Evolutionary conservation across 2,329 filamentous ascomycete species (phyloP).

Genomic region (Talaromyces sp.): DNA sequence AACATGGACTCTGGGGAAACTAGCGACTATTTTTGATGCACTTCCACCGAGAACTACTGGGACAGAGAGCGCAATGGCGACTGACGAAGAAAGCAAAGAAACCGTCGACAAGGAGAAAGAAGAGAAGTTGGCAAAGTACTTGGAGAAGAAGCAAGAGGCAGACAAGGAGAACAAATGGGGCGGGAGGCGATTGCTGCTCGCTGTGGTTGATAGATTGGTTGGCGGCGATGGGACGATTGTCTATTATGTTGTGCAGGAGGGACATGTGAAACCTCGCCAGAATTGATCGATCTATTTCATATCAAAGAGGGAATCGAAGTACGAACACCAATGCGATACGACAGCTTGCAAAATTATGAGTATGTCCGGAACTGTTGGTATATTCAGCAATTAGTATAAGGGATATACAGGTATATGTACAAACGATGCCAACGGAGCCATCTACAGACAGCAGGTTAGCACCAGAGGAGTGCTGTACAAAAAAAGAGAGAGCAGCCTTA

Average conservation of each 20-base stretch:
- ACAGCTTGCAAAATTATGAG: no score
- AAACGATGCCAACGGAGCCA: not conserved
- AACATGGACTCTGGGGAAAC: slow-evolving; percentile 56
- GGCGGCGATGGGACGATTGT: slow-evolving; percentile 62
- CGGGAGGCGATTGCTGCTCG: slow-evolving; percentile 57
- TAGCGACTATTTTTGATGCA: slow-evolving; percentile 59
- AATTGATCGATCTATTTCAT: slow-evolving; percentile 46
- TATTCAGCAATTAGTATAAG: slow-evolving; percentile 1
- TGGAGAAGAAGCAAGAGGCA: slow-evolving; percentile 29
- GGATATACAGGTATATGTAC: slow-evolving; percentile 11
- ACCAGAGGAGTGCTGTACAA: slow-evolving; percentile 15
- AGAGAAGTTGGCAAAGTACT: slow-evolving; percentile 34
- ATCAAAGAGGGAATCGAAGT: not conserved
- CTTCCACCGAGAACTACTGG: slow-evolving; percentile 36
- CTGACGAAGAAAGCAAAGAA: slow-evolving; percentile 16
- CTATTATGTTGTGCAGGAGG: slow-evolving; percentile 65
- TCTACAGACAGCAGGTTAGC: not conserved
- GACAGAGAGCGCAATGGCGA: not conserved
- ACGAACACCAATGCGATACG: not conserved
- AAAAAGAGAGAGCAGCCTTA: slow-evolving; percentile 21
- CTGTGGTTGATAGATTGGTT: slow-evolving; percentile 53
- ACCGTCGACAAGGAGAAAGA: slow-evolving; percentile 29
- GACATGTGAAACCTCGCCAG: slow-evolving; percentile 63
- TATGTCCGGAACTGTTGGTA: not conserved
- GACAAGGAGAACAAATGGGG: slow-evolving; percentile 40